A percentile compares a stretch with the other conserved stretches of the same genome.
phyloP scores from a whole-genome alignment of 805 yeast species.

The Candida odintsovae region DNA sequence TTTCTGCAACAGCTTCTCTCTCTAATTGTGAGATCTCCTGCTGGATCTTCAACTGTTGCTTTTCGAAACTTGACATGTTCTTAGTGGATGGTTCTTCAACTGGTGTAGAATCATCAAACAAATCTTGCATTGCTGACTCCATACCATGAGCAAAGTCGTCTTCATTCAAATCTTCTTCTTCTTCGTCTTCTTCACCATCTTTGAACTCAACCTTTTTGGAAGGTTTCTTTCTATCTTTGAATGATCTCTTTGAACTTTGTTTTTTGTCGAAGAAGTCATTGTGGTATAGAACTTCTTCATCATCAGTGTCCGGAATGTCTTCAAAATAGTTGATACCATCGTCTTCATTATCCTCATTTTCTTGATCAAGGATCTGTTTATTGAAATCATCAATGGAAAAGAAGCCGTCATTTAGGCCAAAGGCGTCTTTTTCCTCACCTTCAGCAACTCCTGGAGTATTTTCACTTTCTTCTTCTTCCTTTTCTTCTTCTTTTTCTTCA shows the following conservation, averaged over 20 bases:
- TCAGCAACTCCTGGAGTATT: slow-evolving; percentile 39
- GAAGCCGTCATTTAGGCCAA: slow-evolving; percentile 76
- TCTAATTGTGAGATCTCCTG: slow-evolving; percentile 76
- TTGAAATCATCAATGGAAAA: slow-evolving; percentile 84
- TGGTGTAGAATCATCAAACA: slow-evolving; percentile 41
- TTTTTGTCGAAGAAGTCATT: slow-evolving; percentile 56
- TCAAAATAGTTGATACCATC: slow-evolving; percentile 49
- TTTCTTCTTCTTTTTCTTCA: slow-evolving; percentile 15
- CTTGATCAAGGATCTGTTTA: slow-evolving; percentile 63
- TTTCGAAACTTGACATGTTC: slow-evolving; percentile 70
- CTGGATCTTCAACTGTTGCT: slow-evolving; percentile 71
- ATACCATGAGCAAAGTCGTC: slow-evolving; percentile 59
- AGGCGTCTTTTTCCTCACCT: slow-evolving; percentile 37
- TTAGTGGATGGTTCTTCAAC: slow-evolving; percentile 23
- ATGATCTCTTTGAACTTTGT: slow-evolving; percentile 2
- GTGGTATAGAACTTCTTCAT: slow-evolving; percentile 29
- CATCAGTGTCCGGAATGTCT: slow-evolving; percentile 48
- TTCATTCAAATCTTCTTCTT: slow-evolving; percentile 46
- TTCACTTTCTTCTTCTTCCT: slow-evolving; percentile 19
- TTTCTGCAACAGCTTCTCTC: slow-evolving; percentile 82
- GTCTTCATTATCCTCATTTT: slow-evolving; percentile 41
- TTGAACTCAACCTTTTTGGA: slow-evolving; percentile 1
- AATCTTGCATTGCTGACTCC: slow-evolving; percentile 39
- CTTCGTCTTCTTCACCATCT: slow-evolving; percentile 31
- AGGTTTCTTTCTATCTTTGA: slow-evolving; percentile 7